Conservation (phyloP, 352 stramenopile species). For the Pythium apleroticum region DNA sequence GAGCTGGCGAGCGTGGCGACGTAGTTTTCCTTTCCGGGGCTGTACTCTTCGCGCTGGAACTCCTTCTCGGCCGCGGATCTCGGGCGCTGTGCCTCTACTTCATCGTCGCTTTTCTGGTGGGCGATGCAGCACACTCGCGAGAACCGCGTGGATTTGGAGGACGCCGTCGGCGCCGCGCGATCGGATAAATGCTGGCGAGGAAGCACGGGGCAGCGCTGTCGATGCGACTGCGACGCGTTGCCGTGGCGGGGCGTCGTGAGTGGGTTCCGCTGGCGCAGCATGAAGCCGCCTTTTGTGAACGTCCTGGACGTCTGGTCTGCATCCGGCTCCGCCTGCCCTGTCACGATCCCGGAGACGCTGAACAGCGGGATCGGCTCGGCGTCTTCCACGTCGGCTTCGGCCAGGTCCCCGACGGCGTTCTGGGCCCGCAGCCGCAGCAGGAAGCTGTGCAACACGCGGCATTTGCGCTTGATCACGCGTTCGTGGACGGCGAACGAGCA, state of each 20-base stretch:
- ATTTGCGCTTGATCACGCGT: conserved; percentile 33
- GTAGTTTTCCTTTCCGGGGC: conserved; percentile 32
- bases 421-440: conserved; percentile 28
- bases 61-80: conserved; percentile 2
- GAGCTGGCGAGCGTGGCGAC: background rate
- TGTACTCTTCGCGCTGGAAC: conserved; percentile 5
- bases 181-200: conserved; percentile 14
- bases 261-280: conserved; percentile 16
- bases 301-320: background rate
- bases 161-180: conserved; percentile 3
- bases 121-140: conserved; percentile 24
- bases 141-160: conserved; percentile 2
- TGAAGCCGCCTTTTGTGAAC: conserved; percentile 4
- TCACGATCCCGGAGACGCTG: background rate
- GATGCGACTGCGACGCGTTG: background rate
- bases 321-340: background rate
- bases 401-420: conserved; percentile 10
- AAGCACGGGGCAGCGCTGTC: conserved; percentile 8
- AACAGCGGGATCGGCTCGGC: background rate
- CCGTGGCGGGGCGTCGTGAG: background rate
- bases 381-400: background rate
- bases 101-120: conserved; percentile 13
- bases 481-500: conserved; percentile 54
- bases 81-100: background rate
- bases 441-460: conserved; percentile 40